phyloP scores from a whole-genome alignment of 306 rosid genomes.

The Luffa aegyptiaca region DNA sequence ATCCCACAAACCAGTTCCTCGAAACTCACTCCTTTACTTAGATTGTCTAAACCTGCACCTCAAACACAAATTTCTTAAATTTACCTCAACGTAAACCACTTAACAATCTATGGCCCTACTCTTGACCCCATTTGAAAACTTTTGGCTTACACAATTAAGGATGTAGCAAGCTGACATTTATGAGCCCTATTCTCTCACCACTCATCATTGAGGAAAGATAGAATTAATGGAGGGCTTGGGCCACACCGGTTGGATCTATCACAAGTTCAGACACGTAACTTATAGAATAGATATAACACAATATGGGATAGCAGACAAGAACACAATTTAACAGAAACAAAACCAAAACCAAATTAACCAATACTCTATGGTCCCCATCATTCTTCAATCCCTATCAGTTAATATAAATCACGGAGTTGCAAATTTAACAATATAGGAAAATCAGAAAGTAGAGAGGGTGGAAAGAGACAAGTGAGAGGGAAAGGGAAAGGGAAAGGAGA shows the following conservation, averaged over 20 bases:
- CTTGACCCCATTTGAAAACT: too few species aligned
- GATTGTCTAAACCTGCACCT: too few species aligned
- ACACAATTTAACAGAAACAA: neutral
- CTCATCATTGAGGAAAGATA: neutral
- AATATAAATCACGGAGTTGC: neutral
- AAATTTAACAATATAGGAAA: too few species aligned
- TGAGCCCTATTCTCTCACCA: too few species aligned
- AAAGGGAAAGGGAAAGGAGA: too few species aligned
- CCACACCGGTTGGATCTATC: neutral
- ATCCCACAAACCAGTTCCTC: neutral
- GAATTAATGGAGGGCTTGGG: neutral
- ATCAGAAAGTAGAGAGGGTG: too few species aligned
- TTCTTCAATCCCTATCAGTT: neutral
- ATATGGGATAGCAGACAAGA: neutral
- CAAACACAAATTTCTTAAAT: too few species aligned
- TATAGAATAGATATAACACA: neutral
- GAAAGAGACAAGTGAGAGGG: too few species aligned
- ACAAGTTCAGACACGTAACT: too few species aligned
- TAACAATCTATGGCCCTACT: too few species aligned
- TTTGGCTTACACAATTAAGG: neutral
- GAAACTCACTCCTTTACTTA: neutral
- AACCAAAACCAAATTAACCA: neutral
- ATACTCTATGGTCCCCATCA: neutral
- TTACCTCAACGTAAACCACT: too few species aligned
- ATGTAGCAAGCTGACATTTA: neutral